Evolutionary conservation across 1,139 yeast genomes (phyloP), one percentile per base, ranked within the genome.

Genomic region (Trichomonascaceae sp.): DNA sequence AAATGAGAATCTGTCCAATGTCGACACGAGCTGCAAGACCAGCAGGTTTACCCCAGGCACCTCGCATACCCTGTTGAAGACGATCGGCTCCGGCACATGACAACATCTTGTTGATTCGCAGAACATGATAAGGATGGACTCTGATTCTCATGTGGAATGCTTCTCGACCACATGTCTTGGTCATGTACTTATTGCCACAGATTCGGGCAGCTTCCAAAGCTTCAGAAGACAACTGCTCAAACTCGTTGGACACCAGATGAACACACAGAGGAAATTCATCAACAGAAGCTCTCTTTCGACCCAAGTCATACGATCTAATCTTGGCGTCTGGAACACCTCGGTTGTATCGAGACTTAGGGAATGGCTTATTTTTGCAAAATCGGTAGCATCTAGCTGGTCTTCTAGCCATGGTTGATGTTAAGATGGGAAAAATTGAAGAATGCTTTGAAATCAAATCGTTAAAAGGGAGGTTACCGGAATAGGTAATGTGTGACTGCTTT

Each of bases 331-430:
- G 99, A 76, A 93, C 99, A 82, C 97, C 98, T 86, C 99, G 91
- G 90, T 93, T 93, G 90, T 90, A 93, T 82, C 99, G 89, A 74
- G 98, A 91, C 86, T 93, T 93, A 82, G 99, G 99, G 89, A 84
- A 93, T 74, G 99, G 99, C 85, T 93, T 93, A 96, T 95, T 95
- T 89, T 95, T 93, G 86, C 96, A 95, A 95, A 91, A 93, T 84
- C 99, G 90, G 96, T 93, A 93, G 85, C 99, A 93, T 86, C 98
- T 89, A 85, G 99, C 99, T 81, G 99, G 99, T 88, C 99, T 93
- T 83, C 99, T 91, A 79, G 99, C 98, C 99, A 93, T 93, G 77
- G 85, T 88, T 48, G 46, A 39, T 45, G 41, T 20, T 41, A 45
- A 22, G 41, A 43, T 17, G 17, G 36, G 45, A 49, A 49, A 44